phyloP scores from a whole-genome alignment of 2,329 filamentous ascomycete species.

The Ramichloridium luteum region DNA sequence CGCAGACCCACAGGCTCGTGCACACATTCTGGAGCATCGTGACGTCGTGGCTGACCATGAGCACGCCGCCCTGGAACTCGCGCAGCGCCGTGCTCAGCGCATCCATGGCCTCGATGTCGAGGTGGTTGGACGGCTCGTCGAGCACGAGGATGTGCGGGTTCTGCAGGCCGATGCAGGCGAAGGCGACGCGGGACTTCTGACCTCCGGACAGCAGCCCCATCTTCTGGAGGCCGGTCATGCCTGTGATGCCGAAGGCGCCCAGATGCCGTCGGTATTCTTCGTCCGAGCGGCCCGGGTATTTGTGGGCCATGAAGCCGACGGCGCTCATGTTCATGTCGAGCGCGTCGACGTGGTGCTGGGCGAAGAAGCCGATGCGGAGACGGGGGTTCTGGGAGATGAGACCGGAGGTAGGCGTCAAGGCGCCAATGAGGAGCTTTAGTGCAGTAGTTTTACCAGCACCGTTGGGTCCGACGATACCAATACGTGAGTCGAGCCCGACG shows the following conservation, averaged over 20 bases:
- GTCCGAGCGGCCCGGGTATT: constrained; percentile 79
- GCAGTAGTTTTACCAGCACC: constrained; percentile 97
- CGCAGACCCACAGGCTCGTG: constrained; percentile 90
- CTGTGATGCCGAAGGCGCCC: constrained; percentile 74
- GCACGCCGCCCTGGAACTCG: constrained; percentile 82
- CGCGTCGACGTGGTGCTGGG: constrained; percentile 95
- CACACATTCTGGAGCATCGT: constrained; percentile 97
- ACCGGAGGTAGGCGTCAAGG: constrained; percentile 62
- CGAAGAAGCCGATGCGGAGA: constrained; percentile 88
- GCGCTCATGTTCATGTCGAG: constrained; percentile 80
- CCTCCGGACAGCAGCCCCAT: constrained; percentile 90
- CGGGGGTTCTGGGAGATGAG: constrained; percentile 81
- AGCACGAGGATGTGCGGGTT: constrained; percentile 97
- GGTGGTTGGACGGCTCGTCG: constrained; percentile 95
- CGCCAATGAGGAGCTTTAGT: constrained; percentile 91
- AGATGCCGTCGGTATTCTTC: constrained; percentile 95
- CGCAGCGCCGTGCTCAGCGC: constrained; percentile 68
- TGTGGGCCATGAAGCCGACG: constrained; percentile 91
- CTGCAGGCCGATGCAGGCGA: constrained; percentile 84
- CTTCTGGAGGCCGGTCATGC: constrained; percentile 91
- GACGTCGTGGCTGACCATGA: constrained; percentile 99
- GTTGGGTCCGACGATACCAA: constrained; percentile 98
- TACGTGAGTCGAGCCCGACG: constrained; percentile 93
- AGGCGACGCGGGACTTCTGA: constrained; percentile 96
- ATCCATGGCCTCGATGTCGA: constrained; percentile 99